These are phyloP conservation scores for Trametes maxima DNA, from an alignment of 768 basidiomycete species.

Conservation along the genomic window DNA sequence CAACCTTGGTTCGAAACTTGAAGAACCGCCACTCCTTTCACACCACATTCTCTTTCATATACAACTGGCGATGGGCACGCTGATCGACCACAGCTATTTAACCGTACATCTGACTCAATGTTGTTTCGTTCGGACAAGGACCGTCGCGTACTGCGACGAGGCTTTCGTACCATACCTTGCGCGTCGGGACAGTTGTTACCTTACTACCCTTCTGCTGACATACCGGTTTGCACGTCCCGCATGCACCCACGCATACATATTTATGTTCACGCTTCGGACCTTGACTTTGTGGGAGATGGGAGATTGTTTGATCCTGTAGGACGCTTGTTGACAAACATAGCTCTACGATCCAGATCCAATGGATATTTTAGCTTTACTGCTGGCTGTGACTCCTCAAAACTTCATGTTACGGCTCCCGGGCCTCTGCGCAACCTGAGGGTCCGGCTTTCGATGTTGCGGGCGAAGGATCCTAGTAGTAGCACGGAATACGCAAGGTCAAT, in stretches of 20 bases:
- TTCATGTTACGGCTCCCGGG: background rate
- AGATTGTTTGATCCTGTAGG: constrained; percentile 11
- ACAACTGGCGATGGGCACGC: background rate
- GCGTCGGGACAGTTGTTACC: constrained; percentile 15
- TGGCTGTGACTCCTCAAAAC: background rate
- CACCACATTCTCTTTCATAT: constrained; percentile 20
- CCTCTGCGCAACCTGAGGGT: background rate
- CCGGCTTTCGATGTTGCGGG: too few species aligned
- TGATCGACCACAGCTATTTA: constrained; percentile 4
- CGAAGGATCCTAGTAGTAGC: background rate
- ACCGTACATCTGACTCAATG: background rate
- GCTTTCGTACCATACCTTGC: constrained; percentile 14
- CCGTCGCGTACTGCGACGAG: background rate
- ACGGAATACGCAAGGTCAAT: background rate
- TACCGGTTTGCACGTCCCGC: background rate
- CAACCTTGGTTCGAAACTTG: constrained; percentile 4
- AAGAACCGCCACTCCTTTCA: constrained; percentile 17
- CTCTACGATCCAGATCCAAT: background rate
- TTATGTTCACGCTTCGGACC: constrained; percentile 14
- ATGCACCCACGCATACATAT: background rate
- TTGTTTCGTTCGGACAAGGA: constrained; percentile 14
- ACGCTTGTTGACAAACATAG: constrained; percentile 9
- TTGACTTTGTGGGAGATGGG: constrained; percentile 6
- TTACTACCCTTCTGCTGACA: constrained; percentile 4
- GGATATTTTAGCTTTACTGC: background rate